Evolutionary conservation across 441 rosid genomes (phyloP), one percentile per base, ranked within the genome.

Genomic region (Eruca vesicaria): DNA sequence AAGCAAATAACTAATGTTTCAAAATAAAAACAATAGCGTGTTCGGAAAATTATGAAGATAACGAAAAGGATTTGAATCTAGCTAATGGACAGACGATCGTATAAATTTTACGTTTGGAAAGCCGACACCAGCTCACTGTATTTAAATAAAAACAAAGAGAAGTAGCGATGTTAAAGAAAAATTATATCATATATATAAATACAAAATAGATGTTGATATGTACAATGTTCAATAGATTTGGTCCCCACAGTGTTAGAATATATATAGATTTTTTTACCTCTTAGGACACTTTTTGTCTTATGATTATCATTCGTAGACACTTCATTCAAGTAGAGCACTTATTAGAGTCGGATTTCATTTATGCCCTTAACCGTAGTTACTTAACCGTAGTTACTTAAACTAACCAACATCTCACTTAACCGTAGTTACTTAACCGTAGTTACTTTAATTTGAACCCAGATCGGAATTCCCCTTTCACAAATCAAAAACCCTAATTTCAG

Each of bases 41-140:
- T 70, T 35, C 53, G 57, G 65, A 11, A 15, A 43, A 68, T 62
- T 38, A 29, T 29, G 4, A 4, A 29, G 7, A 14, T 26, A n/a
- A 64, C 5, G n/a, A 53, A 36, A 52, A 21, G 7, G 5, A 69
- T 35, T 63, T 63, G 63, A 63, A 64, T 56, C 23, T 64, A 18
- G 53, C 71, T 56, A 57, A 31, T 23, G 3, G 66, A 76, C 72
- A 70, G 14, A 57, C 11, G 33, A 69, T 68, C 35, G 12, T 75
- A 28, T 75, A 48, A 75, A 68, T 53, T 68, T 52, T 52, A 26
- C 62, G 65, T 41, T 69, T 76, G 52, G 52, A 56, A 63, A 41
- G 63, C 9, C n/a, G n/a, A 29, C 63, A 76, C 75, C 75, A 76
- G 70, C 70, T 76, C 70, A 69, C 36, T 62, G 56, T 53, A 23